Conservation (phyloP, 2,329 filamentous ascomycete genomes). For the Furcasterigmium furcatum region DNA sequence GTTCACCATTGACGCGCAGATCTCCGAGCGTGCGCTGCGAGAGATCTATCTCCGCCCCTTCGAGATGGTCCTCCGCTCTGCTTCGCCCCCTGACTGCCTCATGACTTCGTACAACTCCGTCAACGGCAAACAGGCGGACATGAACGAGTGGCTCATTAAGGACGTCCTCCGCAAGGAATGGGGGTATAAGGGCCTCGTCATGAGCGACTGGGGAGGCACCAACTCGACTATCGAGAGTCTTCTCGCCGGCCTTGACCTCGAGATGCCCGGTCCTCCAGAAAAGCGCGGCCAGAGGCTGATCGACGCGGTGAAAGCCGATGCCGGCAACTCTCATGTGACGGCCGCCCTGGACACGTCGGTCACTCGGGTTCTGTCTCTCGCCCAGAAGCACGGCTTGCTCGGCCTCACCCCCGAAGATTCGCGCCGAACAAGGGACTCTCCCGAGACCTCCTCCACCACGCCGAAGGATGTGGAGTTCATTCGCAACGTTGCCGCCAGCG, state of each 20-base stretch:
- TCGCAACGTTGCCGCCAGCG: background rate
- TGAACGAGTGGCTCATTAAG: constrained; percentile 32
- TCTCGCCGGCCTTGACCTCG: constrained; percentile 24
- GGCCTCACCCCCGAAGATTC: background rate
- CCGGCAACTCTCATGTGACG: background rate
- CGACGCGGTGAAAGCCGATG: background rate
- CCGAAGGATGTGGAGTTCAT: background rate
- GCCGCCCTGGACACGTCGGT: background rate
- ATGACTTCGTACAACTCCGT: constrained; percentile 36
- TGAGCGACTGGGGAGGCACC: constrained; percentile 43
- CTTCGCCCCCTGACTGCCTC: constrained; percentile 28
- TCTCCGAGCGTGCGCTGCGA: background rate
- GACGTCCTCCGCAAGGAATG: constrained; percentile 38
- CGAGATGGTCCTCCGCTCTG: constrained; percentile 28
- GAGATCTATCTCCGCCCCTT: constrained; percentile 30
- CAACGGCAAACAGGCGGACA: constrained; percentile 37
- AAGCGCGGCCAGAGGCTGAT: background rate
- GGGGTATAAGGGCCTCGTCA: constrained; percentile 40
- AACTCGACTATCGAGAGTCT: constrained; percentile 28
- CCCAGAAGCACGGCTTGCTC: background rate
- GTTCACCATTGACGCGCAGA: background rate
- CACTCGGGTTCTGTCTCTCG: background rate
- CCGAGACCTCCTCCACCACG: background rate
- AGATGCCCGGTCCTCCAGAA: constrained; percentile 31
- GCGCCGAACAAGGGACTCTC: background rate